Percentiles rank a stretch among this genome's conserved stretches.
phyloP scores from a whole-genome alignment of 2,329 filamentous ascomycete genomes.

The Aspergillus floridensis region DNA sequence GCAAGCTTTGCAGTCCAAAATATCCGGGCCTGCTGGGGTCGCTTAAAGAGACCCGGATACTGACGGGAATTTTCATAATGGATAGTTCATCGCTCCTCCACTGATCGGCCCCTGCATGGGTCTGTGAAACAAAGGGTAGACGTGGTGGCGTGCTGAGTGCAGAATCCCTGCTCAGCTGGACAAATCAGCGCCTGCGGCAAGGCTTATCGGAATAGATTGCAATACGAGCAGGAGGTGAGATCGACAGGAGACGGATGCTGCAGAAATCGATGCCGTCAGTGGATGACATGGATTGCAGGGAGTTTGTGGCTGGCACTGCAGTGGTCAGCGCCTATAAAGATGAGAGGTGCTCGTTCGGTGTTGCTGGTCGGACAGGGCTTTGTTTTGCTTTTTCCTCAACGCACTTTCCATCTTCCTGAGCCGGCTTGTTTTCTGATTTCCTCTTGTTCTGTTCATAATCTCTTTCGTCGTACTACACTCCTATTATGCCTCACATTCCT shows the following conservation, averaged over 20 bases:
- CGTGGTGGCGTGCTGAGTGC: neutral
- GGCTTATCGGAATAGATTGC: neutral
- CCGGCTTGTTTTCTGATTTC: too few relatives aligned
- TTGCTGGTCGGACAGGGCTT: neutral
- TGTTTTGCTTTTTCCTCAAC: neutral
- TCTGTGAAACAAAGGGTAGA: neutral
- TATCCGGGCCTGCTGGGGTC: neutral
- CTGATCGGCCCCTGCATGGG: neutral
- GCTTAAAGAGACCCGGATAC: neutral
- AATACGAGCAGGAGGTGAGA: neutral
- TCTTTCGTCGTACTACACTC: neutral
- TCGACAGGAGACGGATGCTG: neutral
- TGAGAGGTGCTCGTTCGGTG: neutral
- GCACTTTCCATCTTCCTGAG: neutral
- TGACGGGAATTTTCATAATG: neutral
- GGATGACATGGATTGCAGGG: too few relatives aligned
- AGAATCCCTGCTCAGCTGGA: neutral
- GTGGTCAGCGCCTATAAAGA: neutral
- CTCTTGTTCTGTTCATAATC: neutral
- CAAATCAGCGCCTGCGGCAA: neutral
- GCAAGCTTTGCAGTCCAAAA: neutral
- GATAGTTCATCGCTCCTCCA: neutral
- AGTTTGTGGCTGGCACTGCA: neutral
- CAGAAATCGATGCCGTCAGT: too few relatives aligned
- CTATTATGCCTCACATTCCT: slow-evolving; percentile 8